These are phyloP conservation scores for Camillea tinctor DNA, from an alignment of 2,329 filamentous ascomycete species.

Conservation along the genomic window DNA sequence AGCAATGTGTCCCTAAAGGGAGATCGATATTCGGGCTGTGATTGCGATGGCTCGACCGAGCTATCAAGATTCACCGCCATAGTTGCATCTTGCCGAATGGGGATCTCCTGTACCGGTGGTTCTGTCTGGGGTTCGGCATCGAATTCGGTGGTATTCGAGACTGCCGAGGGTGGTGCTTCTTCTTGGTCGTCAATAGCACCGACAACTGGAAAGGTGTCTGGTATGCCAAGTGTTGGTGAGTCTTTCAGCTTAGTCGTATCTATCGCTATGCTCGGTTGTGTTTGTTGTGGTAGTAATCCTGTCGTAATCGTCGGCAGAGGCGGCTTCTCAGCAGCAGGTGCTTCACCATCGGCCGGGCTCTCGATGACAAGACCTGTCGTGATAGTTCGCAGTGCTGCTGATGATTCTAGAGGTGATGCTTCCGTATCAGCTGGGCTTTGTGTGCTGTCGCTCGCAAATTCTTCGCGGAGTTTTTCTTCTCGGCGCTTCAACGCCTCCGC, in stretches of 20 bases:
- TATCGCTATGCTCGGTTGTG: constrained; percentile 8
- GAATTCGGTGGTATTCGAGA: constrained; percentile 67
- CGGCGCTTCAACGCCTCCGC: constrained; percentile 35
- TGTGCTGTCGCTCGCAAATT: constrained; percentile 5
- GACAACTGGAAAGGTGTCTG: constrained; percentile 56
- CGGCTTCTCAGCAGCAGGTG: constrained; percentile 15
- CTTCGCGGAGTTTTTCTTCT: constrained; percentile 17
- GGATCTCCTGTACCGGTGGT: constrained; percentile 39
- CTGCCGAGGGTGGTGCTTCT: constrained; percentile 54
- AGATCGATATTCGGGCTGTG: constrained; percentile 47
- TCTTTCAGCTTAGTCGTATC: constrained; percentile 39
- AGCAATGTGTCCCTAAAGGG: constrained; percentile 47
- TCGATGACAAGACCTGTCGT: constrained; percentile 10
- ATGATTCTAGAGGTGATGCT: constrained; percentile 3
- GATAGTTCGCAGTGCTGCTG: constrained; percentile 3
- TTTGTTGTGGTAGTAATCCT: constrained; percentile 14
- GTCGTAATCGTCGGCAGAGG: constrained; percentile 21
- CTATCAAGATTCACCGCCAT: constrained; percentile 22
- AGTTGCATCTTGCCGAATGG: constrained; percentile 19
- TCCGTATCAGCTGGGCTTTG: constrained; percentile 5
- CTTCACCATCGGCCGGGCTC: constrained; percentile 13
- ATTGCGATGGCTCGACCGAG: constrained; percentile 24
- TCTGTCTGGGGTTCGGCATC: constrained; percentile 70
- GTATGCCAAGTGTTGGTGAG: constrained; percentile 66
- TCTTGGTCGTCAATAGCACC: constrained; percentile 41